These are phyloP conservation scores for Chaetomium sp. DNA, from an alignment of 2,329 filamentous ascomycete genomes.

Conservation along the genomic window DNA sequence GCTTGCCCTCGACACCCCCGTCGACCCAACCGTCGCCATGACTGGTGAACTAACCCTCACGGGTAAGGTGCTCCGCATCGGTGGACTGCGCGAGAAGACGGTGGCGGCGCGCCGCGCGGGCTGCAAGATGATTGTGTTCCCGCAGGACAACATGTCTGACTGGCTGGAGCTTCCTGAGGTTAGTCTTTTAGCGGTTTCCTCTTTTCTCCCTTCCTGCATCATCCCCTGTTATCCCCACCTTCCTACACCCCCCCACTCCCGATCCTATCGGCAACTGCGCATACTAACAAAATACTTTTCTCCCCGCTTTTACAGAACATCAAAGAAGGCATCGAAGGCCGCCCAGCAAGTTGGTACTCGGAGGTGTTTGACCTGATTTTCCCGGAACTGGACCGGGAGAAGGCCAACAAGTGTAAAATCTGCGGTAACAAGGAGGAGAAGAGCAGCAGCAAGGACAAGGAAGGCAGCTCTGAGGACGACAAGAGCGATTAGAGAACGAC, in stretches of 20 bases:
- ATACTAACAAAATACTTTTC: slow-evolving; percentile 12
- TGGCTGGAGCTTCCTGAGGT: slow-evolving; percentile 97
- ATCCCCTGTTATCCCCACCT: neutral
- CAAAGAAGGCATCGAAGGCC: slow-evolving; percentile 90
- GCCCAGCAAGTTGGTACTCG: slow-evolving; percentile 84
- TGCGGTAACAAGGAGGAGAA: slow-evolving; percentile 47
- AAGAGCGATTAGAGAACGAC: slow-evolving; percentile 12
- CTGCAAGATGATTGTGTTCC: slow-evolving; percentile 90
- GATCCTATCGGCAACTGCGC: neutral
- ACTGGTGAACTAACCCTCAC: slow-evolving; percentile 96
- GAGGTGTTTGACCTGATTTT: slow-evolving; percentile 93
- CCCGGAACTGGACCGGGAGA: slow-evolving; percentile 65
- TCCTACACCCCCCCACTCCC: neutral
- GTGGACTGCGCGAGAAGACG: slow-evolving; percentile 92
- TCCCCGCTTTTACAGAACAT: slow-evolving; percentile 65
- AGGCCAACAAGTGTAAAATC: slow-evolving; percentile 68
- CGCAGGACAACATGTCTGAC: slow-evolving; percentile 89
- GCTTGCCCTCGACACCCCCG: slow-evolving; percentile 68
- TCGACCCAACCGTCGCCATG: slow-evolving; percentile 90
- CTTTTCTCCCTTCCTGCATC: neutral
- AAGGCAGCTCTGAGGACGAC: slow-evolving; percentile 32
- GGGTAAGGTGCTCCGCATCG: slow-evolving; percentile 91
- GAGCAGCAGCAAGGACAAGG: slow-evolving; percentile 42
- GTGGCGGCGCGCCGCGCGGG: slow-evolving; percentile 89
- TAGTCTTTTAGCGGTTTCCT: slow-evolving; percentile 32